These are phyloP conservation scores for Carpinus fangiana DNA, from an alignment of 306 rosid species.

Conservation along the genomic window DNA sequence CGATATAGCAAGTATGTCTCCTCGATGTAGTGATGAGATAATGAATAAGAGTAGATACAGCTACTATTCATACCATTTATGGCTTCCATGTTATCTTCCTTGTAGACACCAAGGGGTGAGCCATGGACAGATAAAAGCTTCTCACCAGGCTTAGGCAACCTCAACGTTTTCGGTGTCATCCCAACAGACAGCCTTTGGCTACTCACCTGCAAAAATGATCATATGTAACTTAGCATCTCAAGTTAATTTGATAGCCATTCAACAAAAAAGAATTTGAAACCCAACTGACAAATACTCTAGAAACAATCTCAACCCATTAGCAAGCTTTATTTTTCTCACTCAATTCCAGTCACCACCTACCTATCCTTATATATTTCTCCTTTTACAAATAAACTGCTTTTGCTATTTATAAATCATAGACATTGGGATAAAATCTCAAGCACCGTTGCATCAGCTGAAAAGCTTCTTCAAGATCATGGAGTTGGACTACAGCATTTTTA, in stretches of 20 bases:
- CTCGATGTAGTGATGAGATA: slow-evolving; percentile 12
- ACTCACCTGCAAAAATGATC: slow-evolving; percentile 48
- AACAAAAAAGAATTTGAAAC: not conserved
- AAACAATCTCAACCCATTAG: too few relatives aligned
- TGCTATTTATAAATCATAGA: not conserved
- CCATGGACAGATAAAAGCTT: slow-evolving; percentile 88
- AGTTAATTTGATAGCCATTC: not conserved
- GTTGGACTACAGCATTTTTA: not conserved
- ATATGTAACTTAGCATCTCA: slow-evolving; percentile 7
- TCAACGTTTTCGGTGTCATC: slow-evolving; percentile 78
- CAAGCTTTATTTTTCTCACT: not conserved
- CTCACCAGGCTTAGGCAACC: slow-evolving; percentile 88
- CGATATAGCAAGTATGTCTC: slow-evolving; percentile 1
- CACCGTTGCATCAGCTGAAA: not conserved
- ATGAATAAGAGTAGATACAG: slow-evolving; percentile 12
- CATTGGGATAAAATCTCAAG: not conserved
- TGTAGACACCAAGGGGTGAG: slow-evolving; percentile 86
- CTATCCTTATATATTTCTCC: not conserved
- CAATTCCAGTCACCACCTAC: not conserved
- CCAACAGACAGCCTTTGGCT: slow-evolving; percentile 82
- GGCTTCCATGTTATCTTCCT: slow-evolving; percentile 85
- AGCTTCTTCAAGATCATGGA: not conserved
- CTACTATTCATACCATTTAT: slow-evolving; percentile 57
- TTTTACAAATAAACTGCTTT: not conserved
- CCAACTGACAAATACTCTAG: not conserved